Percentiles rank a stretch among this genome's conserved stretches.
These are phyloP conservation scores for Nigrospora sphaerica DNA, from an alignment of 2,329 filamentous ascomycete species.

Conservation along the genomic window DNA sequence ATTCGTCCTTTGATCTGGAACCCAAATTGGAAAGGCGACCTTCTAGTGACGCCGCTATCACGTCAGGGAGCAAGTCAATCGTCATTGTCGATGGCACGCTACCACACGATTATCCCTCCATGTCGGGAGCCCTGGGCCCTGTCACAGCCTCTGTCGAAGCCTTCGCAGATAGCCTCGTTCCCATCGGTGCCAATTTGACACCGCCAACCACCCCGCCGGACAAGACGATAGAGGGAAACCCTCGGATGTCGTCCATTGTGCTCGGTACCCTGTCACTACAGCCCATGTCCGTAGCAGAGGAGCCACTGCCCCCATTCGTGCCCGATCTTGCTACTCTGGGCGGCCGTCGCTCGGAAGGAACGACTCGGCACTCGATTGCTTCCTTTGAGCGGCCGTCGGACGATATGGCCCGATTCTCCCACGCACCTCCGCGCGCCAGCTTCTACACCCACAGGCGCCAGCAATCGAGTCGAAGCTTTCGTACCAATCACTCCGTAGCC, in stretches of 20 bases:
- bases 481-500: slow-evolving; percentile 43
- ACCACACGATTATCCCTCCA: slow-evolving; percentile 38
- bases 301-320: slow-evolving; percentile 38
- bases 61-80: slow-evolving; percentile 81
- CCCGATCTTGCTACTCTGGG: slow-evolving; percentile 37
- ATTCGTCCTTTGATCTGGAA: slow-evolving; percentile 31
- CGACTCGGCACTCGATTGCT: background rate
- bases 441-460: slow-evolving; percentile 34
- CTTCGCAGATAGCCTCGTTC: slow-evolving; percentile 45
- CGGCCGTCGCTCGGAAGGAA: slow-evolving; percentile 7
- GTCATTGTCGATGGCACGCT: slow-evolving; percentile 72
- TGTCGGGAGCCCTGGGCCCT: slow-evolving; percentile 41
- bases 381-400: slow-evolving; percentile 17
- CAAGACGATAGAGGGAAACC: slow-evolving; percentile 16
- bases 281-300: slow-evolving; percentile 23
- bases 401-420: slow-evolving; percentile 19
- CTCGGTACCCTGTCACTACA: slow-evolving; percentile 38
- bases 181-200: slow-evolving; percentile 43
- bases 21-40: slow-evolving; percentile 29
- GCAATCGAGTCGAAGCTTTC: slow-evolving; percentile 40
- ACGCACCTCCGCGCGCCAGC: slow-evolving; percentile 25
- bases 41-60: slow-evolving; percentile 53
- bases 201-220: slow-evolving; percentile 56
- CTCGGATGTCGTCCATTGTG: slow-evolving; percentile 48
- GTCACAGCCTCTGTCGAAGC: slow-evolving; percentile 42